These are phyloP conservation scores for Laetiporus sulphureus DNA, from an alignment of 1,284 basidiomycete species.

Conservation along the genomic window DNA sequence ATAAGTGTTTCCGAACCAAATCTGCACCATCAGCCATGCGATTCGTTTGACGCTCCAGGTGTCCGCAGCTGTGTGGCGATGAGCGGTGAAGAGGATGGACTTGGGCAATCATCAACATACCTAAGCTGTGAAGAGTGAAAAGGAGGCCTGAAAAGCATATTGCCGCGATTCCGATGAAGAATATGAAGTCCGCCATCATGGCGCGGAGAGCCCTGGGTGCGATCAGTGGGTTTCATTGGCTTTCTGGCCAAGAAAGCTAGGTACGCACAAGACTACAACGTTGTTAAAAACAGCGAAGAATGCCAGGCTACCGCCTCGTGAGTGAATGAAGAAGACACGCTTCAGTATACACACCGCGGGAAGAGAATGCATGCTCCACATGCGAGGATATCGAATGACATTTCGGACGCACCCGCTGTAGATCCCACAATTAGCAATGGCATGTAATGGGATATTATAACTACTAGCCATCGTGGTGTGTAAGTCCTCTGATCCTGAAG, in stretches of 20 bases:
- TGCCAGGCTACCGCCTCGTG: conserved; percentile 56
- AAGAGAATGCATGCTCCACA: conserved; percentile 86
- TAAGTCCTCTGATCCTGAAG: conserved; percentile 62
- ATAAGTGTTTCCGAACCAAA: conserved; percentile 80
- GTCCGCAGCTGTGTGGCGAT: conserved; percentile 30
- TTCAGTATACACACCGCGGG: conserved; percentile 48
- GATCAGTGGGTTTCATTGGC: conserved; percentile 8
- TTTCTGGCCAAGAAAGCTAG: conserved; percentile 7
- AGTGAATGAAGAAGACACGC: not conserved
- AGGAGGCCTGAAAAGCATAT: conserved; percentile 85
- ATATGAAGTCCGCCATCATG: conserved; percentile 74
- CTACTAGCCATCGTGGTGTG: conserved; percentile 44
- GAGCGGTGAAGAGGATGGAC: not conserved
- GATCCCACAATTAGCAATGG: not conserved
- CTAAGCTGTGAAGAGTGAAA: conserved; percentile 79
- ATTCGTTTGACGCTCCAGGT: conserved; percentile 66
- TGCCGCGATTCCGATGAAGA: conserved; percentile 78
- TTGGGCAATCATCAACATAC: conserved; percentile 25
- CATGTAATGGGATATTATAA: not conserved
- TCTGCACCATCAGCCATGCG: conserved; percentile 76
- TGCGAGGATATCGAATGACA: conserved; percentile 79
- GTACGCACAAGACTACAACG: conserved; percentile 69
- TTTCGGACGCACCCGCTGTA: conserved; percentile 51
- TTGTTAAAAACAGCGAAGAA: conserved; percentile 85
- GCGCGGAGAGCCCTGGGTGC: conserved; percentile 57